These are phyloP conservation scores for Colletotrichum spinosum DNA, from an alignment of 2,329 filamentous ascomycete genomes.

Conservation along the genomic window DNA sequence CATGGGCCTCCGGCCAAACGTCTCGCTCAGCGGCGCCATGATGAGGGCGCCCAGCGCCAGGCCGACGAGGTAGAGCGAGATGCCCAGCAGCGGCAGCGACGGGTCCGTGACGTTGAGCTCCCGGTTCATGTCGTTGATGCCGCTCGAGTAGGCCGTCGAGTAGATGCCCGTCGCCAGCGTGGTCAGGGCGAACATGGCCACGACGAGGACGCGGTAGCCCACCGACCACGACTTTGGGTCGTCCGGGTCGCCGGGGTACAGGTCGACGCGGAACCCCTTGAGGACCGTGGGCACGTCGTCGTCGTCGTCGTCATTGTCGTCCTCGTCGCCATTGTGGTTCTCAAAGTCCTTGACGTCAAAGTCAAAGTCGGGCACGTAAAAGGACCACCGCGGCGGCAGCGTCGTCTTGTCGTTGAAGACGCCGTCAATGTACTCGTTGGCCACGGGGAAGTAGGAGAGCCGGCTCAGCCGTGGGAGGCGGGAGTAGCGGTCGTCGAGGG, in stretches of 20 bases:
- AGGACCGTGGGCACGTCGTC: slow-evolving; percentile 14
- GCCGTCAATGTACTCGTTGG: slow-evolving; percentile 38
- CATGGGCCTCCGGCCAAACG: slow-evolving; percentile 64
- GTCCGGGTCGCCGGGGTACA: slow-evolving; percentile 61
- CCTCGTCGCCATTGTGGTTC: neutral
- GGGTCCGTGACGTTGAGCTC: slow-evolving; percentile 40
- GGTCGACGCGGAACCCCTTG: slow-evolving; percentile 68
- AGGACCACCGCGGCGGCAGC: slow-evolving; percentile 37
- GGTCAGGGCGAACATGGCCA: slow-evolving; percentile 34
- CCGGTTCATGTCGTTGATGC: slow-evolving; percentile 21
- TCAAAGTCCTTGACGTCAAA: slow-evolving; percentile 36
- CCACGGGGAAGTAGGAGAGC: slow-evolving; percentile 35
- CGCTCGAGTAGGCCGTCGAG: slow-evolving; percentile 27
- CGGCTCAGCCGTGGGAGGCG: slow-evolving; percentile 30
- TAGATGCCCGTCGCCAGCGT: slow-evolving; percentile 33
- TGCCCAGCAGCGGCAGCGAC: slow-evolving; percentile 66
- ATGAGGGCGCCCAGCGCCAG: slow-evolving; percentile 70
- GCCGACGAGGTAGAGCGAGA: slow-evolving; percentile 72
- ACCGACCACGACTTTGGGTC: slow-evolving; percentile 56
- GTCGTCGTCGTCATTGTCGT: neutral
- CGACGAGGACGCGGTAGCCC: slow-evolving; percentile 19
- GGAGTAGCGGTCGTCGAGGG: slow-evolving; percentile 4
- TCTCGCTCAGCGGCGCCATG: slow-evolving; percentile 68
- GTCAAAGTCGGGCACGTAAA: slow-evolving; percentile 39
- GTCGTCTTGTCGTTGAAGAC: slow-evolving; percentile 38